Percentiles rank a stretch among this genome's conserved stretches.
phyloP scores from a whole-genome alignment of 768 basidiomycete genomes.

The Chiua virens region DNA sequence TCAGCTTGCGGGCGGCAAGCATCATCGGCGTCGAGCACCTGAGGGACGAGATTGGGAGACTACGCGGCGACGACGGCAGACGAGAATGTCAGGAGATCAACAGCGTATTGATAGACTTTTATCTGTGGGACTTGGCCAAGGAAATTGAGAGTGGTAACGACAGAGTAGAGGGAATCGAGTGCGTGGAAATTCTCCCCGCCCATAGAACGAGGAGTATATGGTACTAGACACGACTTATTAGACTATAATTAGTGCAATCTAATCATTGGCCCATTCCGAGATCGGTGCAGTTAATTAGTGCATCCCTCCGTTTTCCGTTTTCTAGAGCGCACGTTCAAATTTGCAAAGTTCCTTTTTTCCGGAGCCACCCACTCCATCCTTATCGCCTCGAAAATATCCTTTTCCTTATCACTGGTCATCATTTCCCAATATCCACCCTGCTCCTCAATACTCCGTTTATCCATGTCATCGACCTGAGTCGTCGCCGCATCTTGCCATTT shows the following conservation, averaged over 20 bases:
- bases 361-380: constrained; percentile 29
- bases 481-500: constrained; percentile 38
- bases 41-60: constrained; percentile 50
- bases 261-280: too few species aligned
- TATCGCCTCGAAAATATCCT: constrained; percentile 25
- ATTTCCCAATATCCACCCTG: constrained; percentile 24
- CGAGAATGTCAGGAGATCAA: constrained; percentile 38
- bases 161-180: constrained; percentile 56
- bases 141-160: constrained; percentile 64
- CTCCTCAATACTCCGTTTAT: constrained; percentile 8
- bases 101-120: constrained; percentile 88
- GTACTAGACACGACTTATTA: constrained; percentile 52
- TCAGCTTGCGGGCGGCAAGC: constrained; percentile 79
- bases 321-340: constrained; percentile 8
- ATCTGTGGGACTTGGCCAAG: constrained; percentile 87
- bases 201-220: constrained; percentile 84
- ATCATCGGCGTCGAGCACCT: constrained; percentile 78
- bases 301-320: not conserved
- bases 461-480: not conserved
- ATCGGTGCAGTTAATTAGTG: too few species aligned
- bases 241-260: constrained; percentile 14
- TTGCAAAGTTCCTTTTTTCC: constrained; percentile 25
- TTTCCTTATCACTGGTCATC: constrained; percentile 22
- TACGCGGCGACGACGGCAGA: constrained; percentile 31
- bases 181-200: constrained; percentile 58